Evolutionary conservation across 495 filamentous ascomycete genomes (phyloP).

Genomic region (Oleoguttula mirabilis): DNA sequence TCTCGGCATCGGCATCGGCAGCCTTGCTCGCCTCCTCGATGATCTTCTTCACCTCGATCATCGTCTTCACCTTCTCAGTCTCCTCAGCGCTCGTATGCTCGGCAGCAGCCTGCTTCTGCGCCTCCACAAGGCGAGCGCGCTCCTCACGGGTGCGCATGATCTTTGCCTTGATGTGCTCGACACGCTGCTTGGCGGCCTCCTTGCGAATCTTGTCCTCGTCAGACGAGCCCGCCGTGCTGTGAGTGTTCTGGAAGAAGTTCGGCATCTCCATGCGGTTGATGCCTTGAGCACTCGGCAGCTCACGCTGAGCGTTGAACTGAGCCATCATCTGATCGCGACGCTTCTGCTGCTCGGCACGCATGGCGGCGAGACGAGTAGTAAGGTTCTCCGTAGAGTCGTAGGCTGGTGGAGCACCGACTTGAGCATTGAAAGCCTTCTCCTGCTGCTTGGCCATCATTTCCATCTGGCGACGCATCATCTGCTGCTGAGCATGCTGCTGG

Average conservation of each 20-base stretch:
- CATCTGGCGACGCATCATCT: conserved; percentile 8
- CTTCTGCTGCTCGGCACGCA: conserved; percentile 18
- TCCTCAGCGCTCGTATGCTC: conserved; percentile 20
- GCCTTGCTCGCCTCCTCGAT: conserved; percentile 11
- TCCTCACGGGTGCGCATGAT: conserved; percentile 16
- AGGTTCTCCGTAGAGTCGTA: conserved; percentile 8
- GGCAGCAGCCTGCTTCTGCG: conserved; percentile 9
- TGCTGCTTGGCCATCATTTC: conserved; percentile 2
- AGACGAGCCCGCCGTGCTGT: not conserved
- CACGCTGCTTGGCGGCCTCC: conserved; percentile 14
- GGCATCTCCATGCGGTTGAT: not conserved
- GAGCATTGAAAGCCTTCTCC: not conserved
- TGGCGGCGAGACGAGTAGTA: conserved; percentile 8
- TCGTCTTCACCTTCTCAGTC: conserved; percentile 12
- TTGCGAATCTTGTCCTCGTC: conserved; percentile 17
- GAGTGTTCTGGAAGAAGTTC: not conserved
- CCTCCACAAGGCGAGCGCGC: conserved; percentile 7
- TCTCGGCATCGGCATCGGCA: not conserved
- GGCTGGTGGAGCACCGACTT: conserved; percentile 3
- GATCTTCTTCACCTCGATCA: conserved; percentile 12
- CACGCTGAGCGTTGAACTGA: conserved; percentile 6
- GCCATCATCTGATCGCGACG: conserved; percentile 9
- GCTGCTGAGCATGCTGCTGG: conserved; percentile 5
- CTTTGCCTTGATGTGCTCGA: conserved; percentile 22
- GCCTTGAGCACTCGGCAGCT: not conserved